These are phyloP conservation scores for Claviceps sp. DNA, from an alignment of 2,329 filamentous ascomycete species.

Conservation along the genomic window DNA sequence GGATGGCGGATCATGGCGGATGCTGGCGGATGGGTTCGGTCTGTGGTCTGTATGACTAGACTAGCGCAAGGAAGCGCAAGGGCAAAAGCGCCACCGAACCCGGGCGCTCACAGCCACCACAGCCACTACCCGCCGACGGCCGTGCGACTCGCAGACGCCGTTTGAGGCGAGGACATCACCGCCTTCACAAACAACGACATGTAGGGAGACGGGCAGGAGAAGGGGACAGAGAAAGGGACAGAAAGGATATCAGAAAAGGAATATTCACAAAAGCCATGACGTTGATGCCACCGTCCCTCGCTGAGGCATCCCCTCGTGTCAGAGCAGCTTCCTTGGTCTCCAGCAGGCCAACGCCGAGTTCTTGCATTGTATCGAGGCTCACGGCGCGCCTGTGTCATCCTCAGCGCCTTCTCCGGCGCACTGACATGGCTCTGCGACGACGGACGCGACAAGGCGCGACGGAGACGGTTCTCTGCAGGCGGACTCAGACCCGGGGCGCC, in stretches of 20 bases:
- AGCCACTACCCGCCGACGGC: neutral
- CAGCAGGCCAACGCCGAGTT: too few relatives aligned
- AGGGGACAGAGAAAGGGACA: neutral
- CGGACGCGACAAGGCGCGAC: neutral
- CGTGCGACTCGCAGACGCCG: constrained; percentile 1
- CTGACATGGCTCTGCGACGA: neutral
- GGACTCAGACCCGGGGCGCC: neutral
- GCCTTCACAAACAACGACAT: neutral
- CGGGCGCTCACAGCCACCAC: constrained; percentile 1
- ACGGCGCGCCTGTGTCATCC: too few relatives aligned
- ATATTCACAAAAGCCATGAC: neutral
- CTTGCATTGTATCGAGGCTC: neutral
- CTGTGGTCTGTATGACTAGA: constrained; percentile 4
- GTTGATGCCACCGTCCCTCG: too few relatives aligned
- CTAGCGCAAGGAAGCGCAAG: constrained; percentile 7
- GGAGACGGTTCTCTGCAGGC: neutral
- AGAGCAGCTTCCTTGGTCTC: too few relatives aligned
- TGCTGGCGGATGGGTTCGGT: constrained; percentile 4
- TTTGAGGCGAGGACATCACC: neutral
- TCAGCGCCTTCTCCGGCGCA: neutral
- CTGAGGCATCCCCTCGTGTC: too few relatives aligned
- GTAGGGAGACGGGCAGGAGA: neutral
- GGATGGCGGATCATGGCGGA: neutral
- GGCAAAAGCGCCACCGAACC: constrained; percentile 5
- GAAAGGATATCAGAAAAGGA: neutral